Evolutionary conservation across 495 filamentous ascomycete genomes (phyloP).

Genomic region (Oidiodendron maius): DNA sequence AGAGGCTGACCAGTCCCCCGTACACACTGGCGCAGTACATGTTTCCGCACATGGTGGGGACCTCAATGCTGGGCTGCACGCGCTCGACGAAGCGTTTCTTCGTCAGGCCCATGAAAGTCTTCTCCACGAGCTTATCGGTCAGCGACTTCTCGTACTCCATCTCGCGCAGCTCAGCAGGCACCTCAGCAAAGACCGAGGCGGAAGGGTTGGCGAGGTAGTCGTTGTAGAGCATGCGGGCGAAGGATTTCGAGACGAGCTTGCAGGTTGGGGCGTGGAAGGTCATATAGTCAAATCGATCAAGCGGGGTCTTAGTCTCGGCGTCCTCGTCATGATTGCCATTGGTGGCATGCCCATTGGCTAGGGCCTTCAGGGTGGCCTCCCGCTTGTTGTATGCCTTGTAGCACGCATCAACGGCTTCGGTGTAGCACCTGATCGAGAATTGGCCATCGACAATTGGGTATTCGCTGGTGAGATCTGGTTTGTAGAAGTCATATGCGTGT

Average conservation of each 20-base stretch:
- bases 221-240: constrained; percentile 92
- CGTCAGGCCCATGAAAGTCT: constrained; percentile 89
- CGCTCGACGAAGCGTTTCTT: constrained; percentile 95
- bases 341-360: constrained; percentile 37
- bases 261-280: constrained; percentile 95
- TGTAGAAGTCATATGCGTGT: constrained; percentile 99
- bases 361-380: constrained; percentile 61
- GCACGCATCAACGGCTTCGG: constrained; percentile 87
- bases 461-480: constrained; percentile 95
- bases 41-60: constrained; percentile 94
- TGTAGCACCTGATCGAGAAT: constrained; percentile 93
- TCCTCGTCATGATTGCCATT: constrained; percentile 48
- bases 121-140: constrained; percentile 90
- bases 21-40: constrained; percentile 98
- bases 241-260: constrained; percentile 96
- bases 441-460: constrained; percentile 97
- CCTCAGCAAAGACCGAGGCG: constrained; percentile 73
- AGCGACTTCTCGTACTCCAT: constrained; percentile 81
- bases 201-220: constrained; percentile 81
- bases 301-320: constrained; percentile 48
- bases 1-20: constrained; percentile 70
- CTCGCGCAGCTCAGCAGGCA: constrained; percentile 78
- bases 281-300: constrained; percentile 95
- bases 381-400: constrained; percentile 93
- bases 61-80: constrained; percentile 76